phyloP scores from a whole-genome alignment of 2,329 filamentous ascomycete species.

The Epichloe elymi region DNA sequence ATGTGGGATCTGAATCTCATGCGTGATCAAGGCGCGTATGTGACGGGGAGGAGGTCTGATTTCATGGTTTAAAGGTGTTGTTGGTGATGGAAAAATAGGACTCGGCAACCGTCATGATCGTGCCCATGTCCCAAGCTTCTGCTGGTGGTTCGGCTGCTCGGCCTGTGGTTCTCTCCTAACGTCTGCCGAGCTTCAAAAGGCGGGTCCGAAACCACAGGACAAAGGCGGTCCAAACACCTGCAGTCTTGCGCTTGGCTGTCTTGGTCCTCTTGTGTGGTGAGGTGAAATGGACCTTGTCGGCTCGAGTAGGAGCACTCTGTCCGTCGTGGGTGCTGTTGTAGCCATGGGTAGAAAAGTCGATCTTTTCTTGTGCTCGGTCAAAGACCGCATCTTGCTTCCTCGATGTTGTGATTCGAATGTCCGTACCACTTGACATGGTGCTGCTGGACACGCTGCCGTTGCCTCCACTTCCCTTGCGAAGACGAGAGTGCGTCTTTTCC shows the following conservation, averaged over 20 bases:
- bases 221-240: slow-evolving; percentile 49
- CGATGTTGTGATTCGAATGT: slow-evolving; percentile 13
- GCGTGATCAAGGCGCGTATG: background rate
- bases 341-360: slow-evolving; percentile 17
- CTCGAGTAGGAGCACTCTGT: slow-evolving; percentile 15
- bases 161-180: slow-evolving; percentile 18
- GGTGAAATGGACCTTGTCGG: slow-evolving; percentile 32
- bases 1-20: background rate
- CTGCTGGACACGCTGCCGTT: slow-evolving; percentile 20
- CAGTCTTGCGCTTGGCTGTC: slow-evolving; percentile 45
- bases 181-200: slow-evolving; percentile 27
- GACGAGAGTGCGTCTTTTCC: slow-evolving; percentile 32
- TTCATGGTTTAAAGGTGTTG: background rate
- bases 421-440: slow-evolving; percentile 18
- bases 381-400: slow-evolving; percentile 14
- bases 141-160: background rate
- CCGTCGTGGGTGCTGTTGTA: slow-evolving; percentile 30
- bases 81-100: background rate
- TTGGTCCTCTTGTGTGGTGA: slow-evolving; percentile 26
- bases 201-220: slow-evolving; percentile 51
- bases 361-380: slow-evolving; percentile 26
- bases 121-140: background rate
- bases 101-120: background rate
- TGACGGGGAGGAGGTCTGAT: background rate
- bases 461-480: slow-evolving; percentile 23